These are phyloP conservation scores for Suhomyces tanzawaensis DNA, from an alignment of 805 yeast species.

Conservation along the genomic window DNA sequence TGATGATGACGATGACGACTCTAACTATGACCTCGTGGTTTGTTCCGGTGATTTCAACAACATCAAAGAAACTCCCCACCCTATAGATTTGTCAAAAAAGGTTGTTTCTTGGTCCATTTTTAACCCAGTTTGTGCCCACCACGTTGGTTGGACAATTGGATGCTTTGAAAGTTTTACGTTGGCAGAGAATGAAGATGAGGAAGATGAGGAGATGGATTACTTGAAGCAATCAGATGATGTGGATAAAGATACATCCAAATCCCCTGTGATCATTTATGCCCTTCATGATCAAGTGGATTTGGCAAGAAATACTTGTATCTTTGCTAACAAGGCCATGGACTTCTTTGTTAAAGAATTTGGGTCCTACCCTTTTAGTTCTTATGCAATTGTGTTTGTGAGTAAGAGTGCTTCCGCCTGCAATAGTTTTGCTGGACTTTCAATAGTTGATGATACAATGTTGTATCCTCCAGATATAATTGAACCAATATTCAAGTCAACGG, in stretches of 20 bases:
- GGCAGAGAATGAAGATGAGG: constrained; percentile 37
- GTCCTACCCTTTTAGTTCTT: constrained; percentile 86
- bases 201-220: constrained; percentile 10
- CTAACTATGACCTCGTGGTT: constrained; percentile 53
- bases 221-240: constrained; percentile 17
- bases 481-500: constrained; percentile 70
- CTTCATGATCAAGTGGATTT: constrained; percentile 56
- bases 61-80: constrained; percentile 70
- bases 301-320: constrained; percentile 70
- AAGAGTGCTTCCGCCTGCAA: constrained; percentile 47
- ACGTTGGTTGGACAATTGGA: constrained; percentile 92
- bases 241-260: constrained; percentile 29
- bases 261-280: constrained; percentile 56
- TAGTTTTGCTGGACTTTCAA: constrained; percentile 73
- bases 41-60: constrained; percentile 70
- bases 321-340: constrained; percentile 76
- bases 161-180: constrained; percentile 69
- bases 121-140: constrained; percentile 90
- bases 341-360: constrained; percentile 86
- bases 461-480: constrained; percentile 77
- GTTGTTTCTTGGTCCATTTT: constrained; percentile 68
- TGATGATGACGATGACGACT: constrained; percentile 46
- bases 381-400: constrained; percentile 70
- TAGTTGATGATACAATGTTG: constrained; percentile 58
- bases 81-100: constrained; percentile 71